Evolutionary conservation across 257 asterid genomes (phyloP).

Genomic region (Rubia yunnanensis): DNA sequence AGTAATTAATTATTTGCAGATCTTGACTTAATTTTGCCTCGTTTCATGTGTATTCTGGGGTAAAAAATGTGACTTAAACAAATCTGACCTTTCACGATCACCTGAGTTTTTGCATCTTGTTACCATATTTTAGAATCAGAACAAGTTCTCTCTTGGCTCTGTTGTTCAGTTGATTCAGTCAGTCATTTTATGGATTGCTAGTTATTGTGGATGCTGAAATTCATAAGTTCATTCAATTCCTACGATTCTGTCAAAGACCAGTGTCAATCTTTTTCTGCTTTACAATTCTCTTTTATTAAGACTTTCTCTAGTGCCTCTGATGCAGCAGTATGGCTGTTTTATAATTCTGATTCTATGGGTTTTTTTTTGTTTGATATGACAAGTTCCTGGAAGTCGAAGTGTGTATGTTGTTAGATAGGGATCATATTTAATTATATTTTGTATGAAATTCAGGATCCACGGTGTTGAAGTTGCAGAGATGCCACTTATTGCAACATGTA

Average conservation of each 20-base stretch:
- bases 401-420: neutral
- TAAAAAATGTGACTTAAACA: neutral
- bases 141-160: neutral
- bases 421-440: conserved; percentile 6
- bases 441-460: conserved; percentile 54
- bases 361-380: neutral
- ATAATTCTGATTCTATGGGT: neutral
- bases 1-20: neutral
- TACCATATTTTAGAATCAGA: neutral
- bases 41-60: neutral
- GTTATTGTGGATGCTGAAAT: neutral
- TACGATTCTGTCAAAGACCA: neutral
- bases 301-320: neutral
- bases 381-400: neutral
- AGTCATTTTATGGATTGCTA: neutral
- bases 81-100: neutral
- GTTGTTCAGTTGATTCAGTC: neutral
- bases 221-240: neutral
- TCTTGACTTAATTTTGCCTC: neutral
- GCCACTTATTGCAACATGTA: conserved; percentile 96
- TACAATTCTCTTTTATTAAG: neutral
- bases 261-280: neutral
- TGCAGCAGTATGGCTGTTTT: neutral
- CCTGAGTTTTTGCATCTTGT: neutral
- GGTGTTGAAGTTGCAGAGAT: conserved; percentile 88